Evolutionary conservation across 2,329 filamentous ascomycete genomes (phyloP), one percentile per base, ranked within the genome.

Genomic region (Xylariaceae sp.): DNA sequence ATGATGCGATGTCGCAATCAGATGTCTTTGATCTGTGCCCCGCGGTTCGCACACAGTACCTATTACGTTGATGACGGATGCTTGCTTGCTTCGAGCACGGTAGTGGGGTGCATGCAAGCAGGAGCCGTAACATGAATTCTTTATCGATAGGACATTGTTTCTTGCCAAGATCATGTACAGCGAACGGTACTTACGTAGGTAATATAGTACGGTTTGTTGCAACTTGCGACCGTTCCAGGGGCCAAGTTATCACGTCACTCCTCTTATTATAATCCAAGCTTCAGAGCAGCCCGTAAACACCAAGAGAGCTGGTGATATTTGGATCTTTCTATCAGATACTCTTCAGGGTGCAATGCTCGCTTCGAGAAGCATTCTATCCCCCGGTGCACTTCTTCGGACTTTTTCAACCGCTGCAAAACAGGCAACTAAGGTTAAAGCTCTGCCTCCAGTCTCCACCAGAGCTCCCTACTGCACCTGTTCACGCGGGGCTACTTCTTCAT

Each of bases 291-390:
- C n/a, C n/a, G n/a, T n/a, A n/a, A n/a, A n/a, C n/a, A n/a, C n/a
- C n/a, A n/a, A n/a, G n/a, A n/a, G n/a, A n/a, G n/a, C n/a, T n/a
- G n/a, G n/a, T n/a, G 43, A 31, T 45, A 31, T 31, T 16, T 18
- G 21, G 30, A 18, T 24, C 2, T 37, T 18, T 40, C 16, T 21
- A 24, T 4, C 28, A 7, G 12, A 11, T 13, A 13, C 14, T 3
- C 14, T 31, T 21, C 14, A 14, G n/a, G 17, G 27, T 29, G 35
- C 31, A 12, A 48, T 48, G 46, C 41, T 41, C 21, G 34, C 26
- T 34, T 31, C 40, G 12, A 36, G 39, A 40, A 34, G 30, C 11
- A 34, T 45, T 12, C 21, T 32, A 1, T 23, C 14, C 14, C 30
- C 31, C 34, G 16, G 23, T 4, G 12, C 14, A 34, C 14, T 18